Evolutionary conservation across 805 yeast genomes (phyloP).

Genomic region (Candida ficus): DNA sequence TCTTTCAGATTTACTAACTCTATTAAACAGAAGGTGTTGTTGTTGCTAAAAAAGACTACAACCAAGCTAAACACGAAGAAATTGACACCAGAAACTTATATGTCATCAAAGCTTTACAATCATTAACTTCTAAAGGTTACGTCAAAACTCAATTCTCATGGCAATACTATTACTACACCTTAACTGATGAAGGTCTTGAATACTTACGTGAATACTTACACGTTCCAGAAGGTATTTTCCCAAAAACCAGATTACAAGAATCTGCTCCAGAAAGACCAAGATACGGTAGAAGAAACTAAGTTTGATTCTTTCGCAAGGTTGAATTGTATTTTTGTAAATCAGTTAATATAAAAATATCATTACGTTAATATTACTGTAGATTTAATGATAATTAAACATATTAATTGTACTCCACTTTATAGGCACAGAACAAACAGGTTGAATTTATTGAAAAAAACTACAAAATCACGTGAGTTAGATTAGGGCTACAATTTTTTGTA

Average conservation of each 20-base stretch:
- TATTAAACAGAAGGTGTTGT: conserved; percentile 86
- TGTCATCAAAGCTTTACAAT: conserved; percentile 98
- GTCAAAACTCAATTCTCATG: conserved; percentile 99
- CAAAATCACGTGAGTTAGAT: conserved; percentile 2
- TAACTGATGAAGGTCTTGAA: conserved; percentile 99
- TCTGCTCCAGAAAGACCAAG: conserved; percentile 77
- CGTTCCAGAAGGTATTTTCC: conserved; percentile 98
- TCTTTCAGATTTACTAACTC: conserved; percentile 31
- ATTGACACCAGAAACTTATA: conserved; percentile 96
- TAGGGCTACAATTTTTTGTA: conserved; percentile 2
- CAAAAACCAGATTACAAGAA: conserved; percentile 95
- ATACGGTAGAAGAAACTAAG: conserved; percentile 40
- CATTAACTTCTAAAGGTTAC: conserved; percentile 97
- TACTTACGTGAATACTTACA: conserved; percentile 97
- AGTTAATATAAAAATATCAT: conserved; percentile 20
- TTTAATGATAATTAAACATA: too few species aligned
- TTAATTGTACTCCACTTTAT: too few species aligned
- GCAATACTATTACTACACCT: conserved; percentile 99
- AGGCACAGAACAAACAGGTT: too few species aligned
- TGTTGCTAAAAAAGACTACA: conserved; percentile 98
- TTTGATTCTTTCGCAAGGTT: conserved; percentile 7
- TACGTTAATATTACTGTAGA: too few species aligned
- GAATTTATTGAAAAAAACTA: too few species aligned
- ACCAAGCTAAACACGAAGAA: conserved; percentile 97
- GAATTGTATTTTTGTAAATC: conserved; percentile 17